These are phyloP conservation scores for Tolypocladium tundrense DNA, from an alignment of 2,329 filamentous ascomycete species.

Conservation along the genomic window DNA sequence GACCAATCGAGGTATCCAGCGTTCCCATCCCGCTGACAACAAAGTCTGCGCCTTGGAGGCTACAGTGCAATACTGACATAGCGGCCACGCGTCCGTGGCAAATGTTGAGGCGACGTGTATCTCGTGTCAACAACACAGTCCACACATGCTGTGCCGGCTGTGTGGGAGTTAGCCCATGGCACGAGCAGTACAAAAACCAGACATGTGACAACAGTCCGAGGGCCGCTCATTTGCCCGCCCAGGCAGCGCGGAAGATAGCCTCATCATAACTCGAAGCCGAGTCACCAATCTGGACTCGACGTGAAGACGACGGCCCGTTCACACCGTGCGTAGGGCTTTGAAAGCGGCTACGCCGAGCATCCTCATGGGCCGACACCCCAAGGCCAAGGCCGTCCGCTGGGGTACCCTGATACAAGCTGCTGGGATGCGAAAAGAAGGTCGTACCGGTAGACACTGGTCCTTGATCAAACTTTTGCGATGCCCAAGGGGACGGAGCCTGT, in stretches of 20 bases:
- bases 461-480: constrained; percentile 5
- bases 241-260: constrained; percentile 22
- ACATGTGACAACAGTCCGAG: neutral
- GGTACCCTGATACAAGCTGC: constrained; percentile 40
- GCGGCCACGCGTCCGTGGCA: neutral
- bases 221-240: constrained; percentile 10
- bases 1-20: neutral
- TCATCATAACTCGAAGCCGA: constrained; percentile 24
- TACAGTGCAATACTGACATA: neutral
- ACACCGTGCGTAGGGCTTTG: constrained; percentile 6
- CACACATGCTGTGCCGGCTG: neutral
- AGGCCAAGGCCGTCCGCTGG: constrained; percentile 18
- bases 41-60: neutral
- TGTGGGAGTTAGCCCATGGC: neutral
- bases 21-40: neutral
- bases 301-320: constrained; percentile 7
- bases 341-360: constrained; percentile 4
- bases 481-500: constrained; percentile 10
- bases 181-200: neutral
- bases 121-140: neutral
- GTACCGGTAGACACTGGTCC: constrained; percentile 16
- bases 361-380: constrained; percentile 1
- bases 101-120: neutral
- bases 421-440: constrained; percentile 35
- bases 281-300: constrained; percentile 20